A percentile compares a stretch with the other conserved stretches of the same genome.
phyloP scores from a whole-genome alignment of 331 rosid genomes.

The Stylosanthes scabra region DNA sequence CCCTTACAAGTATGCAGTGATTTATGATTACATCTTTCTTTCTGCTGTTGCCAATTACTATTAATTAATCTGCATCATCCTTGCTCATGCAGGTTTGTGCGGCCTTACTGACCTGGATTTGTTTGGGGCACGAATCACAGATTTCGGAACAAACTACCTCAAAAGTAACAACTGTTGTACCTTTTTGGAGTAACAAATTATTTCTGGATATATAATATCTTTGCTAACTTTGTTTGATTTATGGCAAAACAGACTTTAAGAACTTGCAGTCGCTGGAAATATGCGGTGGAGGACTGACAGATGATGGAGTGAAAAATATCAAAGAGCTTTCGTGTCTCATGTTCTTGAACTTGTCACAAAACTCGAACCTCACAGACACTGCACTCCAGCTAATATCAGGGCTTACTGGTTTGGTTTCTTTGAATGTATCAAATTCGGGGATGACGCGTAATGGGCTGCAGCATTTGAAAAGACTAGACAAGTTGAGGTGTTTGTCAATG shows the following conservation, averaged over 20 bases:
- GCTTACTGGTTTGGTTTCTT: no score
- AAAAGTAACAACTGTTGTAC: slow-evolving; percentile 60
- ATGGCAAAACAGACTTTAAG: slow-evolving; percentile 70
- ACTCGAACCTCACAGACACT: slow-evolving; percentile 83
- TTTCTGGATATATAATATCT: background rate
- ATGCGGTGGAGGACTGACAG: slow-evolving; percentile 94
- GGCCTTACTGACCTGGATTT: slow-evolving; percentile 90
- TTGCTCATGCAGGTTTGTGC: slow-evolving; percentile 72
- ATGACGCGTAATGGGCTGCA: no score
- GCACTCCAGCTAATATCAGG: slow-evolving; percentile 38
- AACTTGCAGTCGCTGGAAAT: slow-evolving; percentile 88
- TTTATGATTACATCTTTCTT: background rate
- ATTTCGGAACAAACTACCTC: slow-evolving; percentile 76
- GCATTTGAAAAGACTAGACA: no score
- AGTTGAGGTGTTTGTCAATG: no score
- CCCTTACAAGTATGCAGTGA: slow-evolving; percentile 60
- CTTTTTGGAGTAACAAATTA: no score
- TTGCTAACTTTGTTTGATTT: slow-evolving; percentile 23
- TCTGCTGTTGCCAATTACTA: background rate
- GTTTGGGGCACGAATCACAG: slow-evolving; percentile 91
- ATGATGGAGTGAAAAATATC: slow-evolving; percentile 86
- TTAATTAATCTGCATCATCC: slow-evolving; percentile 29
- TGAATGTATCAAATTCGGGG: no score
- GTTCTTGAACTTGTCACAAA: slow-evolving; percentile 88
- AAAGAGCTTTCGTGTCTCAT: slow-evolving; percentile 83